phyloP scores from a whole-genome alignment of 805 yeast genomes.

The Ogataea zsoltii region DNA sequence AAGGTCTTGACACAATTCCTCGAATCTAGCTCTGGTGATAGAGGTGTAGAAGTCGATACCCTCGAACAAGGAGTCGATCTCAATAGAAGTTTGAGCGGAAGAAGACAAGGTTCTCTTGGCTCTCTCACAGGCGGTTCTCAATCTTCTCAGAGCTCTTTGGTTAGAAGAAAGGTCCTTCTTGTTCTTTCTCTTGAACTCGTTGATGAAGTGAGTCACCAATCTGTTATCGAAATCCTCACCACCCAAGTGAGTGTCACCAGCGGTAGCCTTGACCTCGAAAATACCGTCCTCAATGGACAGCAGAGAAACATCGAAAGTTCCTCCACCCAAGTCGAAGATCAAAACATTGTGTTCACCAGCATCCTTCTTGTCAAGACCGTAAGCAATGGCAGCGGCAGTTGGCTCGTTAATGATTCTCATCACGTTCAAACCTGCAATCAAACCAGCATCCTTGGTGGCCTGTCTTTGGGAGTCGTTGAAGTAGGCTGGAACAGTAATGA shows the following conservation, averaged over 20 bases:
- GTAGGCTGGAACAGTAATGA: slow-evolving; percentile 83
- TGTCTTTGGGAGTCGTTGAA: slow-evolving; percentile 81
- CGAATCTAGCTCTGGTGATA: slow-evolving; percentile 95
- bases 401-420: slow-evolving; percentile 81
- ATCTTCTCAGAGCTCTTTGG: slow-evolving; percentile 98
- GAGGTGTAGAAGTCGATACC: slow-evolving; percentile 97
- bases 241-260: slow-evolving; percentile 83
- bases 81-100: slow-evolving; percentile 91
- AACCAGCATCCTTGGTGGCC: slow-evolving; percentile 81
- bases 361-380: slow-evolving; percentile 62
- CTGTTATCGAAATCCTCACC: slow-evolving; percentile 84
- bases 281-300: slow-evolving; percentile 79
- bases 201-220: slow-evolving; percentile 84
- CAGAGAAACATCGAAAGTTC: slow-evolving; percentile 80
- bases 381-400: slow-evolving; percentile 83
- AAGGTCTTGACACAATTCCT: slow-evolving; percentile 90
- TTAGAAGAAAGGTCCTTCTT: slow-evolving; percentile 89
- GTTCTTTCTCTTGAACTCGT: slow-evolving; percentile 97
- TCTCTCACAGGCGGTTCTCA: slow-evolving; percentile 98
- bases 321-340: slow-evolving; percentile 80
- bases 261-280: slow-evolving; percentile 79
- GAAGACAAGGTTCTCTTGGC: slow-evolving; percentile 98
- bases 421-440: slow-evolving; percentile 72
- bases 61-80: slow-evolving; percentile 91
- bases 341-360: slow-evolving; percentile 52